phyloP scores from a whole-genome alignment of 228 moss, liverwort and hornwort species.

The Sphagnum magellanicum region DNA sequence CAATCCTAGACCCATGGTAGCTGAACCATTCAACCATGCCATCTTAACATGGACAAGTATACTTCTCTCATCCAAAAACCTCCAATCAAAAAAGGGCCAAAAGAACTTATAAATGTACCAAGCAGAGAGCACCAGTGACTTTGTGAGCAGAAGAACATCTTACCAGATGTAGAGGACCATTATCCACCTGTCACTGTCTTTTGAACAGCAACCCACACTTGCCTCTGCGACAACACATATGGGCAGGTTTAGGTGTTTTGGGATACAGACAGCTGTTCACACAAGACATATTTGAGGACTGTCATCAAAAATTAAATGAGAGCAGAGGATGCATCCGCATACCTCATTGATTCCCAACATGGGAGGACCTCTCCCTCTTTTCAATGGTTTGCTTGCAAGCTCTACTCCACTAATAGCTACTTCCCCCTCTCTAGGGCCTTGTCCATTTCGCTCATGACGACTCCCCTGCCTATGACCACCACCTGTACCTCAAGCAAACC shows the following conservation, averaged over 20 bases:
- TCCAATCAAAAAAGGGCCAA: not conserved
- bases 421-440: conserved; percentile 62
- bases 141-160: conserved; percentile 1
- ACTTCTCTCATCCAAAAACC: not conserved
- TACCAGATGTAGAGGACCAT: conserved; percentile 41
- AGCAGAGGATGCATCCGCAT: not conserved
- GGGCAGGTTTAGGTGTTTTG: no score
- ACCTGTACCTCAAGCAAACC: conserved; percentile 35
- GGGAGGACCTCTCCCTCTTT: conserved; percentile 74
- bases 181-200: conserved; percentile 74
- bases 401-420: conserved; percentile 44
- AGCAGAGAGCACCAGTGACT: not conserved
- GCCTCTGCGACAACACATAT: conserved; percentile 59
- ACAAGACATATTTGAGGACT: no score
- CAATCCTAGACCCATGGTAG: not conserved
- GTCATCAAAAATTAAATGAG: no score
- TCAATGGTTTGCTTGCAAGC: conserved; percentile 59
- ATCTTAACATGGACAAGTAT: not conserved
- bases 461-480: conserved; percentile 70
- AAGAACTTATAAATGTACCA: not conserved
- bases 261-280: no score
- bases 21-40: not conserved
- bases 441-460: conserved; percentile 71
- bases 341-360: conserved; percentile 88
- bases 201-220: conserved; percentile 99